Evolutionary conservation across 306 rosid genomes (phyloP), one percentile per base, ranked within the genome.

Genomic region (Leucaena leucocephala): DNA sequence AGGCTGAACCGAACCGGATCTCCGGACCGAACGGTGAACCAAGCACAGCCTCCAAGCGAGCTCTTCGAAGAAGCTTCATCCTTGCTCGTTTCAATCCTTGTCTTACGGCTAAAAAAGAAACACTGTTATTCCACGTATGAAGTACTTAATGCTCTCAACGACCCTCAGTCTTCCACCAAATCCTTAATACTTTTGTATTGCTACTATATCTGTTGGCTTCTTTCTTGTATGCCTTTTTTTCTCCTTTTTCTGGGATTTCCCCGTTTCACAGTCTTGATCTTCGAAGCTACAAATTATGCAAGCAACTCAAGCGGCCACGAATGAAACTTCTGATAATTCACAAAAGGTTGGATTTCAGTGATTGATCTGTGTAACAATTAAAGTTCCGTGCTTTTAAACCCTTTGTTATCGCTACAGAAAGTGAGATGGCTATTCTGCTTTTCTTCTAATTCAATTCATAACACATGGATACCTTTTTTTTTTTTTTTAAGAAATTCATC

Each of bases 261-360:
- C 63, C 21, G 15, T 74, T 72, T 82, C 68, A 14, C 42, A 35
- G 45, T 49, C 72, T 4, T 67, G 66, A 63, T 68, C 71, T n/a
- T 42, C 81, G 78, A 12, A 68, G 63, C 84, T 78, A n/a, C 72
- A 74, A 66, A 54, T 22, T 72, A 92, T 92, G 97, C 97, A 80
- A 85, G 82, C 86, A 55, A 35, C 84, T 85, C 86, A 68, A 35
- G 57, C 83, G 46, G 3, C 78, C 71, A 66, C 75, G 46, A 61
- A 75, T 63, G 54, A 78, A 71, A 46, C 67, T 72, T 65, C 82
- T 27, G 75, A 76, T 70, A 62, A 57, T 76, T 81, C 87, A 33
- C 74, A 70, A 21, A 81, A 78, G 89, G 89, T 86, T 59, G 6
- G 49, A 4, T 78, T 68, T 21, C 8, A 48, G 1, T 44, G 10